Evolutionary conservation across 331 rosid genomes (phyloP), one percentile per base, ranked within the genome.

Genomic region (Pyrus hybrid): DNA sequence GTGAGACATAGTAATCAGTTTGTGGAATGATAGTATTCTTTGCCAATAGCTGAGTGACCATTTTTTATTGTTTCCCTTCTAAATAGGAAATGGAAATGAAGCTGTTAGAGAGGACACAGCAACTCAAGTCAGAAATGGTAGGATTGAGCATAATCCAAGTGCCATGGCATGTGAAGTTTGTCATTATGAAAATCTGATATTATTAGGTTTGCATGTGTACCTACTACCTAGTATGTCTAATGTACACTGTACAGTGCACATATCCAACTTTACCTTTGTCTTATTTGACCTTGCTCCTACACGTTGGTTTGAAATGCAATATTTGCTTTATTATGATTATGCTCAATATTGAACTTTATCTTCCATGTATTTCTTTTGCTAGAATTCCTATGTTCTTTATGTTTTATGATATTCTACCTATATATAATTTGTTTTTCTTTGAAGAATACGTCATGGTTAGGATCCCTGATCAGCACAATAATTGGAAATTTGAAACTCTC

Each of bases 401-500:
- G 76, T 77, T 54, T 83, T 73, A 58, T 74, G 68, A 43, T 30
- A 26, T 64, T 72, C 62, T 68, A 69, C 65, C 13, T 41, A 41
- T 41, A 11, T 41, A 28, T 58, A 66, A 80, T 81, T 72, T 26
- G 29, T 29, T 62, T 20, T 23, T 65, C 68, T 65, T 74, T 51
- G 33, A 84, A 93, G 99, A 94, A 94, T 85, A 85, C 79, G 70
- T 94, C 99, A 60, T 92, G 99, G 99, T 76, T 94, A 88, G 99
- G 99, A 72, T 94, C 99, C 76, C 87, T 94, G 80, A 87, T 94
- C 86, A 79, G 88, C 89, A 94, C 99, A 58, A 83, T 94, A 77
- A 82, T 94, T 77, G 99, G 99, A 84, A 94, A 94, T 82, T 79
- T 94, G 87, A 94, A 92, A 85, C 95, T 94, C 79, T 92, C 96